These are phyloP conservation scores for Yamagishiella unicocca DNA, from an alignment of 139 green algal genomes.

Conservation along the genomic window DNA sequence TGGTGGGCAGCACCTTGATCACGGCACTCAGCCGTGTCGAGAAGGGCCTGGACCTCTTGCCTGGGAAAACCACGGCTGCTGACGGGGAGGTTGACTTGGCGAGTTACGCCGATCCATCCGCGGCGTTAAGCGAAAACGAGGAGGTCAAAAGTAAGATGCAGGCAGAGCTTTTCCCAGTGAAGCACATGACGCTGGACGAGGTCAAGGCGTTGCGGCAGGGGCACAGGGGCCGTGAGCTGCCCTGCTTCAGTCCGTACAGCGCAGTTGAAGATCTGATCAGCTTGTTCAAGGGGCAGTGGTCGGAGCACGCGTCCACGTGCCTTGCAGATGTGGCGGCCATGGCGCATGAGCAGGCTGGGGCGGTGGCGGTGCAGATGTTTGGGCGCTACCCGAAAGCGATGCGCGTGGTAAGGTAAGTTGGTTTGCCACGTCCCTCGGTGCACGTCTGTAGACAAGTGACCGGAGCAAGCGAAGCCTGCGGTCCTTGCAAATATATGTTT, in stretches of 20 bases:
- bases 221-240: slow-evolving; percentile 46
- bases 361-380: not conserved
- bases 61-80: not conserved
- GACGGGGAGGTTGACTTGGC: not conserved
- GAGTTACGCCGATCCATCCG: not conserved
- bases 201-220: slow-evolving; percentile 2
- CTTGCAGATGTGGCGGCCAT: not conserved
- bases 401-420: not conserved
- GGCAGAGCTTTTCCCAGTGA: not conserved
- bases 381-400: slow-evolving; percentile 30
- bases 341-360: not conserved
- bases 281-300: slow-evolving; percentile 30
- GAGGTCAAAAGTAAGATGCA: not conserved
- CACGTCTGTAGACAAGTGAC: no score
- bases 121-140: not conserved
- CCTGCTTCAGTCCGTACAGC: slow-evolving; percentile 44
- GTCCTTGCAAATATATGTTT: not conserved
- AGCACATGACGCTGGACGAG: slow-evolving; percentile 26
- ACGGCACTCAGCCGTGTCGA: not conserved
- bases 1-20: not conserved
- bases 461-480: not conserved
- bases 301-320: not conserved
- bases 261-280: slow-evolving; percentile 38
- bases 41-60: not conserved
- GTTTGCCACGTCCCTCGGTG: no score